A percentile compares a stretch with the other conserved stretches of the same genome.
Conservation (phyloP, 2,329 filamentous ascomycete genomes). For the Diplodia mutila region DNA sequence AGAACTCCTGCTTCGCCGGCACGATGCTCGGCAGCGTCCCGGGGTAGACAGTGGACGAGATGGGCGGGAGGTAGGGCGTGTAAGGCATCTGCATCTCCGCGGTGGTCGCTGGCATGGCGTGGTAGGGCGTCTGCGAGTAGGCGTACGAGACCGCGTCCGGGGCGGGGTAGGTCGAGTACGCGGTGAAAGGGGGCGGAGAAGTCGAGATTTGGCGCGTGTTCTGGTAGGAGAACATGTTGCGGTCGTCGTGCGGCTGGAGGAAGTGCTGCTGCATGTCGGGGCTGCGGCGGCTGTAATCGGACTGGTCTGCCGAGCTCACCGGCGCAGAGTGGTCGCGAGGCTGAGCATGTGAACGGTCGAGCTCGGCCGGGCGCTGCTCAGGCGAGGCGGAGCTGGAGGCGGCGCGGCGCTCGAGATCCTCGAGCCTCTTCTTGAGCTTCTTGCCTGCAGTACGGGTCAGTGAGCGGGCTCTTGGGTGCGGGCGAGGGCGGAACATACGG, state of each 20-base stretch:
- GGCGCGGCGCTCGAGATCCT: slow-evolving; percentile 80
- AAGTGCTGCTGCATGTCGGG: slow-evolving; percentile 62
- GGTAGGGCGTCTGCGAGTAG: slow-evolving; percentile 52
- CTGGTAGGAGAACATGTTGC: slow-evolving; percentile 66
- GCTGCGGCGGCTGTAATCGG: slow-evolving; percentile 36
- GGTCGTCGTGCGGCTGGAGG: slow-evolving; percentile 65
- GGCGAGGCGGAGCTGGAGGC: slow-evolving; percentile 65
- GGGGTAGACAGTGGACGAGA: slow-evolving; percentile 48
- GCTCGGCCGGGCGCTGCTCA: slow-evolving; percentile 60
- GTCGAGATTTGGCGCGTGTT: slow-evolving; percentile 71
- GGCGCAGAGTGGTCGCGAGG: slow-evolving; percentile 43
- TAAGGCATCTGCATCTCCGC: slow-evolving; percentile 49
- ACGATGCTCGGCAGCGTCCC: slow-evolving; percentile 66
- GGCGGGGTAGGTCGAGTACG: slow-evolving; percentile 68
- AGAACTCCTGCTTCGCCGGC: slow-evolving; percentile 69
- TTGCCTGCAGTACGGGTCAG: slow-evolving; percentile 62
- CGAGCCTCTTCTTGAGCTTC: slow-evolving; percentile 87
- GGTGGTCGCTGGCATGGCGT: slow-evolving; percentile 43
- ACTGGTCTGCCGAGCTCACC: slow-evolving; percentile 34
- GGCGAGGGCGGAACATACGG: slow-evolving; percentile 62
- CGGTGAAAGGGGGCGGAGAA: slow-evolving; percentile 68
- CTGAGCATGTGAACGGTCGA: slow-evolving; percentile 46
- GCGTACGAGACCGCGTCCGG: slow-evolving; percentile 67
- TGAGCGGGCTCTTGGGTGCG: not conserved
- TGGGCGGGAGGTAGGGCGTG: slow-evolving; percentile 58